Base-by-base conservation (phyloP, 1,284 basidiomycete species). In the Lentinula novae-zelandiae region DNA sequence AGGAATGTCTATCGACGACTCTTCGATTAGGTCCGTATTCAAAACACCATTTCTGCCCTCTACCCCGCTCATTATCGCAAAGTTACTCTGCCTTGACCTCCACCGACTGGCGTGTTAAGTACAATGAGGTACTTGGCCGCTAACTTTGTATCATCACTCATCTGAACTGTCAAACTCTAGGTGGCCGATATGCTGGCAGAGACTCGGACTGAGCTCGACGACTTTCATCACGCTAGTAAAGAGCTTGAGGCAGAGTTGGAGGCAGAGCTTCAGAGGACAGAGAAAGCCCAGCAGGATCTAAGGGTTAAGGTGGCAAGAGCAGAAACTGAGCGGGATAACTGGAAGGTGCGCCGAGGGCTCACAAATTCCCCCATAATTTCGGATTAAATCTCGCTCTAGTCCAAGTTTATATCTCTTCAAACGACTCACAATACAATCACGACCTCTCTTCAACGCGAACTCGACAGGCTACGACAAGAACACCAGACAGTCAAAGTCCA, bases 211-310 rank as follows among this genome's bases (percentile, higher is more conserved):
- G 94, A 96, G 74, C 87, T 95, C 53, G 92, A 95, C 70, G 95
- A 96, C 66, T 96, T 96, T 71, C 93, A 96, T 67, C 79, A 86
- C 63, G 92, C 92, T 52, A 95, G 92, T 72, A 94, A 92, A 76
- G 94, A 96, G 69, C 83, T 97, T 38, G 95, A 97, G 77, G 89
- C 95, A 64, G 95, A 97, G 74, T 78, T 97, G 66, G 94, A 96
- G 78, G 84, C 84, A 65, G 95, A 97, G 72, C 79, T 97, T 54
- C 89, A 90, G 68, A 81, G 89, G 54, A 95, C 92, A 51, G 95
- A 97, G 78, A 90, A 89, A 72, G 82, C 87, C 12, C 91, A 96
- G 73, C 83, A 86, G 68, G 92, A 95, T 49, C 82, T 96, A 57
- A 86, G 83, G 73, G 79, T 87, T 62, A 91, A 90, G 73, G 86